These are phyloP conservation scores for Nematocida sp. DNA, from an alignment of 371 early-diverging fungal genomes.

Conservation along the genomic window DNA sequence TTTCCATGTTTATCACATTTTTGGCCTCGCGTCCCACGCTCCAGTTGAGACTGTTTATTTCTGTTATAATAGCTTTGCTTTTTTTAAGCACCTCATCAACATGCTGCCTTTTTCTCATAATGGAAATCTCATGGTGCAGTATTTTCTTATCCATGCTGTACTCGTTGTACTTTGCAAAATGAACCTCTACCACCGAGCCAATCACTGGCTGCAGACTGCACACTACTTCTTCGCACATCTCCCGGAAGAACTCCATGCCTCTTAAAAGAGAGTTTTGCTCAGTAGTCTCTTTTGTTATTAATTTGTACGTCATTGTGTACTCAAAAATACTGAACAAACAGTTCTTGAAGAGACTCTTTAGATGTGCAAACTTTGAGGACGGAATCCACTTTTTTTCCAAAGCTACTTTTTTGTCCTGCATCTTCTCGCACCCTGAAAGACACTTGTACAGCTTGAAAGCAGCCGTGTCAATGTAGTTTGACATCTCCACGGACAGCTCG, in stretches of 20 bases:
- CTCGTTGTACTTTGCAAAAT: neutral
- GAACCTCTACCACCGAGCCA: too few species aligned
- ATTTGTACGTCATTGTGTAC: neutral
- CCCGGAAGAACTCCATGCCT: neutral
- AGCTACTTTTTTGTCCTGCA: neutral
- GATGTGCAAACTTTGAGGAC: neutral
- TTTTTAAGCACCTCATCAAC: conserved; percentile 18
- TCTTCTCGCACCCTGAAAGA: neutral
- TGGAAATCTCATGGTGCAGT: conserved; percentile 32
- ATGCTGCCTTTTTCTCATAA: neutral
- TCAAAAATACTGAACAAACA: conserved; percentile 4
- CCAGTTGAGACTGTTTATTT: conserved; percentile 32
- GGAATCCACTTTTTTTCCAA: neutral
- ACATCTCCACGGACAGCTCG: neutral
- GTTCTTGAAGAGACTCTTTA: neutral
- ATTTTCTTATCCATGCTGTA: conserved; percentile 12
- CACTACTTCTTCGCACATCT: neutral
- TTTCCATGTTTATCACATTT: conserved; percentile 47
- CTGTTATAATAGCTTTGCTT: conserved; percentile 7
- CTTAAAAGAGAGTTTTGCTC: neutral
- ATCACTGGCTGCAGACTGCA: too few species aligned
- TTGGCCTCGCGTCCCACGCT: conserved; percentile 37
- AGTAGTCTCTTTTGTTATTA: neutral
- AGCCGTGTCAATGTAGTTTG: neutral
- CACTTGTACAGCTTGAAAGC: neutral